Evolutionary conservation across 1,284 basidiomycete genomes (phyloP).

Genomic region (Macrocystidia cucumis): DNA sequence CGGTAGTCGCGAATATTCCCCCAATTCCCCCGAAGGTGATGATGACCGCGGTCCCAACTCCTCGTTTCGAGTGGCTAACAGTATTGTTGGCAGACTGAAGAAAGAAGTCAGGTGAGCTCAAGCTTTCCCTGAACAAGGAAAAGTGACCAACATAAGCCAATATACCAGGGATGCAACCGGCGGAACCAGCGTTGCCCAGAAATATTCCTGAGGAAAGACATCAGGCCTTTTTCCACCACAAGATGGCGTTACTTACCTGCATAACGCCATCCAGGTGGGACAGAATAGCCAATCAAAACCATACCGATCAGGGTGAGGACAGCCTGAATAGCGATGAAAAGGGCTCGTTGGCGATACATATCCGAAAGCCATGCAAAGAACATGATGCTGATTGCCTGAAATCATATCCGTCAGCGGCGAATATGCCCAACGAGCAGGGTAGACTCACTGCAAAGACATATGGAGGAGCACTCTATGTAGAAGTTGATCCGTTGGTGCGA

Average conservation of each 20-base stretch:
- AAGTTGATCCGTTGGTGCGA: not conserved
- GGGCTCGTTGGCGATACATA: slow-evolving; percentile 29
- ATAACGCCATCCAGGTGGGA: slow-evolving; percentile 28
- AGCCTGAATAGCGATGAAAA: slow-evolving; percentile 32
- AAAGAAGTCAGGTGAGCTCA: slow-evolving; percentile 6
- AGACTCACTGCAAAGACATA: slow-evolving; percentile 33
- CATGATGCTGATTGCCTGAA: slow-evolving; percentile 28
- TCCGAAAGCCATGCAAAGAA: slow-evolving; percentile 39
- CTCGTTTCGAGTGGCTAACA: slow-evolving; percentile 36
- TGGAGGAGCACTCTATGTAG: slow-evolving; percentile 34
- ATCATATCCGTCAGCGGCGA: not conserved
- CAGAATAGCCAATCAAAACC: slow-evolving; percentile 28
- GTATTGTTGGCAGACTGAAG: slow-evolving; percentile 37
- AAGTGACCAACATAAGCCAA: slow-evolving; percentile 34
- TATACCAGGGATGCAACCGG: slow-evolving; percentile 35
- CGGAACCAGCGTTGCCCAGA: slow-evolving; percentile 32
- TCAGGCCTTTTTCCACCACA: slow-evolving; percentile 3
- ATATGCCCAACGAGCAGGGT: not conserved
- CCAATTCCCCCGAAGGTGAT: slow-evolving; percentile 36
- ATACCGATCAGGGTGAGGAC: slow-evolving; percentile 30
- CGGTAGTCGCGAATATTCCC: slow-evolving; percentile 32
- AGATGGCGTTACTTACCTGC: slow-evolving; percentile 21
- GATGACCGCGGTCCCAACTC: slow-evolving; percentile 33
- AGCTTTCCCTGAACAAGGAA: slow-evolving; percentile 1
- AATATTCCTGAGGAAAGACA: slow-evolving; percentile 28